A percentile compares a stretch with the other conserved stretches of the same genome.
Conservation (phyloP, 2,329 filamentous ascomycete species). For the Trematosphaeria pertusa region DNA sequence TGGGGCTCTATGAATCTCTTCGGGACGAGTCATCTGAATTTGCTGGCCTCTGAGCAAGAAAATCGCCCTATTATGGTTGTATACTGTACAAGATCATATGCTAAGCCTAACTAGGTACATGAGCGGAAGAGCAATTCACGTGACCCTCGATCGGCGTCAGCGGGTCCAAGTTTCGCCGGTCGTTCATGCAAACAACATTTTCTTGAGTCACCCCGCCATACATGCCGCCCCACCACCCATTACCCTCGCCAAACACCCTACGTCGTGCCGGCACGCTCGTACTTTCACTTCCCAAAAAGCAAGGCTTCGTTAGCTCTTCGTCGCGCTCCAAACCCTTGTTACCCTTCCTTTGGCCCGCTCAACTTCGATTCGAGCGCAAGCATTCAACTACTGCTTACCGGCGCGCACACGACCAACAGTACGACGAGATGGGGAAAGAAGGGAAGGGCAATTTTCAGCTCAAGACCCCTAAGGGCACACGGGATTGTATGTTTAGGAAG, state of each 20-base stretch:
- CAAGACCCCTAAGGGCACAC: constrained; percentile 90
- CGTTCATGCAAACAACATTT: constrained; percentile 20
- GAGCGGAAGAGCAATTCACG: too few relatives aligned
- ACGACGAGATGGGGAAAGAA: constrained; percentile 55
- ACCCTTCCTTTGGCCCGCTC: constrained; percentile 23
- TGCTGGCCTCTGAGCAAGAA: constrained; percentile 1
- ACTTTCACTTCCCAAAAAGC: constrained; percentile 14
- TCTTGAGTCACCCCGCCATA: constrained; percentile 30
- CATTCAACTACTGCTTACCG: constrained; percentile 11
- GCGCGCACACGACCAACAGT: constrained; percentile 15
- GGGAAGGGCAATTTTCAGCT: constrained; percentile 65
- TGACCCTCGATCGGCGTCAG: background rate
- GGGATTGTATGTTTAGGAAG: constrained; percentile 76
- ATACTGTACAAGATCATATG: background rate
- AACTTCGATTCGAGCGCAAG: constrained; percentile 6
- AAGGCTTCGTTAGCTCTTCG: background rate
- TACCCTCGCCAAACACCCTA: constrained; percentile 16
- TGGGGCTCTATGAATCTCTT: too few relatives aligned
- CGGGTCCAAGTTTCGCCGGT: constrained; percentile 15
- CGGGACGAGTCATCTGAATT: too few relatives aligned
- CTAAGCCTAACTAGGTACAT: too few relatives aligned
- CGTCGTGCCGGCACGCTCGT: constrained; percentile 25
- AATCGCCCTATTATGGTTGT: background rate
- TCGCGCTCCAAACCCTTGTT: constrained; percentile 13
- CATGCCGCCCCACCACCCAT: constrained; percentile 27